Conservation (phyloP, 2,329 filamentous ascomycete genomes). For the Beauveria rudraprayagi region DNA sequence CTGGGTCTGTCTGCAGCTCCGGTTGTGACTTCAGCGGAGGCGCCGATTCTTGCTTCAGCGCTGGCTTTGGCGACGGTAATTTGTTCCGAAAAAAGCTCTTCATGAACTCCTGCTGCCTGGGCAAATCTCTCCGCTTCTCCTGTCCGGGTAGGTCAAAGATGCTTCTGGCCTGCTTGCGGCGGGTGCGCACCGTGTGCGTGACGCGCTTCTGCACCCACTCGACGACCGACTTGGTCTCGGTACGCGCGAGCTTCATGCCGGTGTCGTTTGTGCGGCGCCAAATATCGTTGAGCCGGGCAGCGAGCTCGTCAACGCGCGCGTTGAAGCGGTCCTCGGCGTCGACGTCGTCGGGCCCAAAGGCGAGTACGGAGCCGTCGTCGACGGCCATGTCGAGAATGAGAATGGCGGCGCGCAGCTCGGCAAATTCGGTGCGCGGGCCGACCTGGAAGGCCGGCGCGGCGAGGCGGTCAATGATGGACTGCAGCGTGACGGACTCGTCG, state of each 20-base stretch:
- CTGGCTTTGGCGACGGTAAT: neutral
- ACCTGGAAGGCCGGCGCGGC: conserved; percentile 42
- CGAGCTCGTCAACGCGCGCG: conserved; percentile 58
- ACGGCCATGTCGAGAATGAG: conserved; percentile 67
- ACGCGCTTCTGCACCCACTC: conserved; percentile 70
- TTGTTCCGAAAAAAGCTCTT: conserved; percentile 34
- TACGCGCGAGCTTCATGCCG: conserved; percentile 62
- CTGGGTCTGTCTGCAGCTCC: neutral
- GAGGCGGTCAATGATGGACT: conserved; percentile 39
- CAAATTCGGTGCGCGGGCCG: conserved; percentile 55
- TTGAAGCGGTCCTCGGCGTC: conserved; percentile 52
- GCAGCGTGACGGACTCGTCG: conserved; percentile 33
- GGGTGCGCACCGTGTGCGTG: conserved; percentile 60
- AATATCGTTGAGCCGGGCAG: conserved; percentile 48
- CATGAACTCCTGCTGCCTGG: conserved; percentile 43
- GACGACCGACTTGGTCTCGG: conserved; percentile 68
- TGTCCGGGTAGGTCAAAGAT: conserved; percentile 36
- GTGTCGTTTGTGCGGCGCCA: conserved; percentile 62
- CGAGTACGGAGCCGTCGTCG: conserved; percentile 45
- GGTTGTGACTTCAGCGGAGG: neutral
- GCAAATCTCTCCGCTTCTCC: conserved; percentile 27
- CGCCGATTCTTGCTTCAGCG: neutral
- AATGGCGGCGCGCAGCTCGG: conserved; percentile 56
- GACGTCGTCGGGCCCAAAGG: conserved; percentile 17
- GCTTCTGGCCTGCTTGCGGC: conserved; percentile 43